Percentiles rank a stretch among this genome's conserved stretches.
phyloP scores from a whole-genome alignment of 352 stramenopile genomes.

The Pythium guiyangense region DNA sequence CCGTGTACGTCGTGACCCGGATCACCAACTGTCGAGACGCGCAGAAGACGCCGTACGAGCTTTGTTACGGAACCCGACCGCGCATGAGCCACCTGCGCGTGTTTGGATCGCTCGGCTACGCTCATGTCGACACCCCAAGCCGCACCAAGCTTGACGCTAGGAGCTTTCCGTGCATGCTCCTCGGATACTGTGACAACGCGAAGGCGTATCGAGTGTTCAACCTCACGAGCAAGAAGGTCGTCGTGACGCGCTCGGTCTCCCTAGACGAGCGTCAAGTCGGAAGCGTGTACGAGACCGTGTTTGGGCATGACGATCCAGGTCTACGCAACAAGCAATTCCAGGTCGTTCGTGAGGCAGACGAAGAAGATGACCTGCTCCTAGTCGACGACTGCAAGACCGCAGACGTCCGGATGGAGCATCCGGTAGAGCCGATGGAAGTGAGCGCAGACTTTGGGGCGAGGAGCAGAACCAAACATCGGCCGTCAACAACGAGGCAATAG shows the following conservation, averaged over 20 bases:
- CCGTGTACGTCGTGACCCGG: constrained; percentile 23
- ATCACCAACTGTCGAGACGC: not conserved
- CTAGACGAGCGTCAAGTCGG: not conserved
- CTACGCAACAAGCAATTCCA: not conserved
- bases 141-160: too few relatives aligned
- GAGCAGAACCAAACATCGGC: not conserved
- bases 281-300: not conserved
- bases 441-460: not conserved
- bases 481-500: too few relatives aligned
- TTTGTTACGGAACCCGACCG: constrained; percentile 20
- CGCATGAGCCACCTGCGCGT: too few relatives aligned
- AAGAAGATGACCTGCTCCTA: not conserved
- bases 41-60: not conserved
- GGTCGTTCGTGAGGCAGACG: not conserved
- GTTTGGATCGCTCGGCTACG: too few relatives aligned
- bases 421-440: not conserved
- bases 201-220: constrained; percentile 21
- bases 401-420: not conserved
- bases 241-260: not conserved
- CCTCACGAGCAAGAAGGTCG: constrained; percentile 4
- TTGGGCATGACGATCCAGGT: not conserved
- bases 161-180: too few relatives aligned
- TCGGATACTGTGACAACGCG: constrained; percentile 13
- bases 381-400: not conserved
- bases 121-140: too few relatives aligned